These are phyloP conservation scores for Gnetum montanum DNA, from an alignment of 75 land plant genomes.

Conservation along the genomic window DNA sequence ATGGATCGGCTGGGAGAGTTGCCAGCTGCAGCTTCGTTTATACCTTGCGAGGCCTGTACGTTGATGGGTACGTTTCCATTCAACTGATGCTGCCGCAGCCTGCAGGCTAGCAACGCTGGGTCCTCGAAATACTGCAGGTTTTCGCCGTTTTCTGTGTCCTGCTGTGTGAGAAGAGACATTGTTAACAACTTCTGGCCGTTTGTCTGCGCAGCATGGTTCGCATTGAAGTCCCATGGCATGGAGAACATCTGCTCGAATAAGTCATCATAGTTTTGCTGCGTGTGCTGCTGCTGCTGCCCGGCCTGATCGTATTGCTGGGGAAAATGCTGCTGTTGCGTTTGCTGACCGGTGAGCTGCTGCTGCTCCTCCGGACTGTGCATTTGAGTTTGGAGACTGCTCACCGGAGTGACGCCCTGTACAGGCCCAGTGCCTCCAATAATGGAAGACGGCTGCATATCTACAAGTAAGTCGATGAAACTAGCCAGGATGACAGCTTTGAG, in stretches of 20 bases:
- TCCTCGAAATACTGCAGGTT: conserved; percentile 14
- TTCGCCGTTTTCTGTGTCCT: not conserved
- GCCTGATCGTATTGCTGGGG: not conserved
- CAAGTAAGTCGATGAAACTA: conserved; percentile 1
- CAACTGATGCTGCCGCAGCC: conserved; percentile 39
- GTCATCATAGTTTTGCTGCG: conserved; percentile 17
- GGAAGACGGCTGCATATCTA: conserved; percentile 7
- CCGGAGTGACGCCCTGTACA: conserved; percentile 1
- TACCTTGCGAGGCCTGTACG: conserved; percentile 2
- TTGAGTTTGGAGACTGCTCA: conserved; percentile 1
- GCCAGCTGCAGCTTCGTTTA: not conserved
- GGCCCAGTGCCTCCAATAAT: not conserved
- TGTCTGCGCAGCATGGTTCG: not conserved
- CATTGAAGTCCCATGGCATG: conserved; percentile 1
- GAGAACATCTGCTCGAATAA: conserved; percentile 49
- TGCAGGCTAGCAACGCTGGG: conserved; percentile 10
- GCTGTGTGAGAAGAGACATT: conserved; percentile 5
- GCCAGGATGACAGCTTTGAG: conserved; percentile 7
- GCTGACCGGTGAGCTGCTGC: not conserved
- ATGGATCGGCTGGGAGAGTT: conserved; percentile 6
- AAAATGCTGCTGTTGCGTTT: not conserved
- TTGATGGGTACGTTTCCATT: conserved; percentile 4
- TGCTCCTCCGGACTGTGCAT: not conserved
- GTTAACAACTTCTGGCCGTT: conserved; percentile 7
- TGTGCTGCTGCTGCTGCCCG: not conserved